Evolutionary conservation across 208 protist species (phyloP).

Genomic region (Wallacemonas rigidus): DNA sequence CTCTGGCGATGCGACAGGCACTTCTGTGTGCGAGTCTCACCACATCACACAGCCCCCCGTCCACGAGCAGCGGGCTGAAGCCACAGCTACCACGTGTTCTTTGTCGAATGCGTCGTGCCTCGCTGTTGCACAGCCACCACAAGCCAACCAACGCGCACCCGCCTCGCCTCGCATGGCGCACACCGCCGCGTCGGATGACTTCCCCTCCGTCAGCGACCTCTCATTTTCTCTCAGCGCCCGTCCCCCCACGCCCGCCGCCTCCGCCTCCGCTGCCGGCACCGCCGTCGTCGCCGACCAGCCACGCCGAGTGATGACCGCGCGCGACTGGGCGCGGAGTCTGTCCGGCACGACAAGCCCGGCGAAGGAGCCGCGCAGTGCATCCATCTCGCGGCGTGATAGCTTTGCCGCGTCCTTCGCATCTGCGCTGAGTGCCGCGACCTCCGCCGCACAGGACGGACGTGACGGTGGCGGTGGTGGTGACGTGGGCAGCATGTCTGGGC

Average conservation of each 20-base stretch:
- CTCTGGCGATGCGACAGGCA: no score
- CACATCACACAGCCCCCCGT: no score
- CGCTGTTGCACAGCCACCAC: no score
- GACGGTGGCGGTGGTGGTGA: not conserved
- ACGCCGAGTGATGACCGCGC: slow-evolving; percentile 20
- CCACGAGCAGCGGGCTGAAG: no score
- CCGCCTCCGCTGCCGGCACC: not conserved
- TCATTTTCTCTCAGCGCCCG: slow-evolving; percentile 12
- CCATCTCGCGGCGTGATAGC: slow-evolving; percentile 39
- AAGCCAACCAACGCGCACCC: not conserved
- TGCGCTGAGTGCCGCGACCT: slow-evolving; percentile 7
- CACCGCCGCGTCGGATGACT: slow-evolving; percentile 1
- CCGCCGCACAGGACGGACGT: not conserved
- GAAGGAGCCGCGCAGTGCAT: slow-evolving; percentile 42
- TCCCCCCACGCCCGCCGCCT: not conserved
- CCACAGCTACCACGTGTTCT: no score
- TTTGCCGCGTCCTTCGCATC: slow-evolving; percentile 27
- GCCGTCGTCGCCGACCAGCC: no score
- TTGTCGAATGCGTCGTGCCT: no score
- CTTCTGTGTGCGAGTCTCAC: no score
- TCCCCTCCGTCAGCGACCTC: slow-evolving; percentile 20
- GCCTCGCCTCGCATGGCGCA: slow-evolving; percentile 4
- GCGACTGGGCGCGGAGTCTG: slow-evolving; percentile 31
- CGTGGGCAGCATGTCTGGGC: not conserved
- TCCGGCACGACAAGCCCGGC: slow-evolving; percentile 28